These are phyloP conservation scores for Kluyveromyces aestuarii DNA, from an alignment of 805 yeast species.

Conservation along the genomic window DNA sequence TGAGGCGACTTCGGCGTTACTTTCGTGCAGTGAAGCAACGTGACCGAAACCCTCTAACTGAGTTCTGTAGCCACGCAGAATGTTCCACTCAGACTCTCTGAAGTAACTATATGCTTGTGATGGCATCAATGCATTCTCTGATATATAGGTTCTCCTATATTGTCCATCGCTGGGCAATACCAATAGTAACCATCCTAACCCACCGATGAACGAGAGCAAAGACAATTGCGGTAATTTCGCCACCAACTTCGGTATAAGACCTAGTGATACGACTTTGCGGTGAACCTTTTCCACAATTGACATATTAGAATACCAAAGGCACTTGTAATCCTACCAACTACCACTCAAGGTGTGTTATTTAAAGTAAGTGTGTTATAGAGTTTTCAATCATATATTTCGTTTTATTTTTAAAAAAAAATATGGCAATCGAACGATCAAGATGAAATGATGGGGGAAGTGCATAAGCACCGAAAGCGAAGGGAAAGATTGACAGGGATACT, in stretches of 20 bases:
- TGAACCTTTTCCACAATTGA: conserved; percentile 39
- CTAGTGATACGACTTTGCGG: conserved; percentile 34
- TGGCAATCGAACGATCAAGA: not conserved
- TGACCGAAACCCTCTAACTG: conserved; percentile 31
- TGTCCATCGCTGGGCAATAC: conserved; percentile 73
- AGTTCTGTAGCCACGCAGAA: conserved; percentile 70
- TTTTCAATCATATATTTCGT: not conserved
- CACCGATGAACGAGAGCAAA: conserved; percentile 33
- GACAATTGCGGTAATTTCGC: conserved; percentile 37
- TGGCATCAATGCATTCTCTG: conserved; percentile 96
- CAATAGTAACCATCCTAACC: conserved; percentile 48
- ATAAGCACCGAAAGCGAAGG: not conserved
- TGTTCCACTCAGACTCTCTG: conserved; percentile 91
- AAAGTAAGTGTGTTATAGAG: not conserved
- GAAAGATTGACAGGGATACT: not conserved
- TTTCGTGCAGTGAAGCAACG: conserved; percentile 14
- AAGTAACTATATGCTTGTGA: conserved; percentile 90
- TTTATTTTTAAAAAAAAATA: not conserved
- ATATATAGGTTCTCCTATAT: conserved; percentile 72
- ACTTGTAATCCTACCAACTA: not conserved
- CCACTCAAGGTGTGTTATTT: not conserved
- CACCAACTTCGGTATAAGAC: conserved; percentile 39
- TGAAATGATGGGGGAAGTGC: not conserved
- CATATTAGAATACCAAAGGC: conserved; percentile 22
- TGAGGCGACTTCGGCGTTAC: conserved; percentile 38